Conservation (phyloP, 2,329 filamentous ascomycete species). For the Alternaria longipes region DNA sequence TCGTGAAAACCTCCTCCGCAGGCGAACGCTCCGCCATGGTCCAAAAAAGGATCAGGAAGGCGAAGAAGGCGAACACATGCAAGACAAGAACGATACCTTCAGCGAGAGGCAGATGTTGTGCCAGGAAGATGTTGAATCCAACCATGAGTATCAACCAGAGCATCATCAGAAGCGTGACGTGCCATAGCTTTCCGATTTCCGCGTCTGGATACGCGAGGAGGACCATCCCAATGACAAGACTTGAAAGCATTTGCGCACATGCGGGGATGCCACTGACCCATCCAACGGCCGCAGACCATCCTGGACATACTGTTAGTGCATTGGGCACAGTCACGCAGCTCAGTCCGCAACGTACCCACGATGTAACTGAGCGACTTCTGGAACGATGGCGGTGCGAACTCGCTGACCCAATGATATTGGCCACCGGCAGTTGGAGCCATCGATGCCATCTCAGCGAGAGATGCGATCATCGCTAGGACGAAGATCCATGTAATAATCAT, state of each 20-base stretch:
- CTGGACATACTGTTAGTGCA: slow-evolving; percentile 11
- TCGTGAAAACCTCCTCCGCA: slow-evolving; percentile 54
- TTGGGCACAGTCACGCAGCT: neutral
- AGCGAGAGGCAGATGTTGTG: slow-evolving; percentile 56
- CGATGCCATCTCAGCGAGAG: slow-evolving; percentile 13
- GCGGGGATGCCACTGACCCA: slow-evolving; percentile 55
- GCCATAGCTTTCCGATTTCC: slow-evolving; percentile 46
- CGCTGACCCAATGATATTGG: slow-evolving; percentile 17
- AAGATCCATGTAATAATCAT: slow-evolving; percentile 35
- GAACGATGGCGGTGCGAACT: slow-evolving; percentile 8
- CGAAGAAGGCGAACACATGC: slow-evolving; percentile 62
- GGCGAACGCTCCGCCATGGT: slow-evolving; percentile 43
- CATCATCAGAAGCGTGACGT: slow-evolving; percentile 41
- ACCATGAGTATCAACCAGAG: slow-evolving; percentile 48
- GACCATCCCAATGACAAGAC: slow-evolving; percentile 37
- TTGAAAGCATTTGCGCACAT: slow-evolving; percentile 35
- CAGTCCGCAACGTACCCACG: slow-evolving; percentile 5
- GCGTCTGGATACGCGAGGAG: slow-evolving; percentile 54
- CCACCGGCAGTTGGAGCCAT: slow-evolving; percentile 18
- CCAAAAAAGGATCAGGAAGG: slow-evolving; percentile 53
- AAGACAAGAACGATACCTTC: slow-evolving; percentile 59
- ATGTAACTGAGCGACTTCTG: slow-evolving; percentile 14
- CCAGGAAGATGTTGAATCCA: slow-evolving; percentile 57
- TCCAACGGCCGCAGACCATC: slow-evolving; percentile 26
- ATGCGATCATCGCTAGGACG: slow-evolving; percentile 33